phyloP scores from a whole-genome alignment of 768 basidiomycete genomes.

The Tylopilus sp. region DNA sequence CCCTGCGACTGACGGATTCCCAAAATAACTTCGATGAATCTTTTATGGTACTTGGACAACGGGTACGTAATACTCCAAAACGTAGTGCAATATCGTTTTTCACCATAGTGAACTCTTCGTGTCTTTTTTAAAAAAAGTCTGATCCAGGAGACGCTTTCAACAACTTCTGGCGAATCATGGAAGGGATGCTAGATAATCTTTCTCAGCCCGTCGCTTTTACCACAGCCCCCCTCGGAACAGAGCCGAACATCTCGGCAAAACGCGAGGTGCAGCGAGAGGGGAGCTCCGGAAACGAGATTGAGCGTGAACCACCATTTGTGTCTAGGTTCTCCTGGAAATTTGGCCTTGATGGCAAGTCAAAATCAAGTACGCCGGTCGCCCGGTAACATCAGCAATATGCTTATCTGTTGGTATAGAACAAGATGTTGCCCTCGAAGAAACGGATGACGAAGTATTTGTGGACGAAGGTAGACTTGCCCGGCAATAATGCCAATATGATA shows the following conservation, averaged over 20 bases:
- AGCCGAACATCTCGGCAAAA: constrained; percentile 23
- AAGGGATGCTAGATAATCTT: constrained; percentile 83
- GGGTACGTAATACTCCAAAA: constrained; percentile 39
- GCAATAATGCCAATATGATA: background rate
- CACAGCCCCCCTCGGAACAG: constrained; percentile 64
- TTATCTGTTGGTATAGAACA: constrained; percentile 21
- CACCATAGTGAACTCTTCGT: background rate
- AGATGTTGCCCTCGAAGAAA: constrained; percentile 36
- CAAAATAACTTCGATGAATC: constrained; percentile 77
- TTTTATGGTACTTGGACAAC: constrained; percentile 83
- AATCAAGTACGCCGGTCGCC: constrained; percentile 17
- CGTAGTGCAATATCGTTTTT: background rate
- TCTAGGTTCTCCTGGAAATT: constrained; percentile 50
- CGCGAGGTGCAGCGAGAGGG: constrained; percentile 42
- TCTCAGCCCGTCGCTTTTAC: constrained; percentile 79
- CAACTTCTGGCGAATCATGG: constrained; percentile 85
- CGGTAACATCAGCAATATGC: background rate
- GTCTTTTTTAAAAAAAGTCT: constrained; percentile 39
- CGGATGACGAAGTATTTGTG: constrained; percentile 58
- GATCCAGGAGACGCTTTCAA: constrained; percentile 87
- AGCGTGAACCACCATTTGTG: constrained; percentile 61
- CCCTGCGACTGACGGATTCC: constrained; percentile 42
- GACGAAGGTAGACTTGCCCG: constrained; percentile 52
- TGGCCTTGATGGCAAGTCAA: constrained; percentile 23
- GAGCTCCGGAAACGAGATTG: constrained; percentile 62